Evolutionary conservation across 2,329 filamentous ascomycete genomes (phyloP).

Genomic region (Exutisphaerella laricina): DNA sequence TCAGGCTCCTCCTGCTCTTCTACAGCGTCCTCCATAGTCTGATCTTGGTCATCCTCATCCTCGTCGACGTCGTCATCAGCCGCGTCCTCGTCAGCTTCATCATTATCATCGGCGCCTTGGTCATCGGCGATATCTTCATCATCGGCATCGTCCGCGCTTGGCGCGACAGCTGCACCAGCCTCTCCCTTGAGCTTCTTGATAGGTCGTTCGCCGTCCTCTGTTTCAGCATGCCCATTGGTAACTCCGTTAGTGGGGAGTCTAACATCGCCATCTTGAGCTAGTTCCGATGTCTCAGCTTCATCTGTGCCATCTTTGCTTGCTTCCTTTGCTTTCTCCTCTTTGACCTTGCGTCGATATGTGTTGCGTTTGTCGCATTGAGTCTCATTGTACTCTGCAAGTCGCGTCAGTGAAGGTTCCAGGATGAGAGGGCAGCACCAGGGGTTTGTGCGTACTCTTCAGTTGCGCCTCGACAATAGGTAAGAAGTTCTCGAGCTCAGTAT

Average conservation of each 20-base stretch:
- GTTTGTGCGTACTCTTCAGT: conserved; percentile 58
- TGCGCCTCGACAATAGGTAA: conserved; percentile 67
- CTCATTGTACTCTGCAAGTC: conserved; percentile 60
- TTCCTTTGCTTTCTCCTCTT: conserved; percentile 52
- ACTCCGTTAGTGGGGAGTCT: conserved; percentile 9
- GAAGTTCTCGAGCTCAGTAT: conserved; percentile 69
- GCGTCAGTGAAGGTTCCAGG: too few species aligned
- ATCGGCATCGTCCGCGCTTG: conserved; percentile 39
- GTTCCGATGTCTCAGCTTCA: not conserved
- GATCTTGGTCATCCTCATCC: conserved; percentile 49
- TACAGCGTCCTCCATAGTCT: conserved; percentile 13
- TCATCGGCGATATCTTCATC: conserved; percentile 48
- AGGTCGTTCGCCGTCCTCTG: conserved; percentile 43
- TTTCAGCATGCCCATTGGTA: conserved; percentile 28
- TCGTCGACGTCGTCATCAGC: conserved; percentile 31
- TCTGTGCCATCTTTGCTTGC: conserved; percentile 16
- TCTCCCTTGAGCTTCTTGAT: conserved; percentile 49
- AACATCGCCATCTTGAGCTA: not conserved
- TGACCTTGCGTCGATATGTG: conserved; percentile 63
- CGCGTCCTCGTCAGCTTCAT: conserved; percentile 25
- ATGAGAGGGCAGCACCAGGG: not conserved
- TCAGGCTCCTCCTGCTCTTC: conserved; percentile 49
- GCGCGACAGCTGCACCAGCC: conserved; percentile 33
- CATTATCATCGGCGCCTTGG: conserved; percentile 40
- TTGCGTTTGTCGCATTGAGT: conserved; percentile 70